Percentiles rank a stretch among this genome's conserved stretches.
These are phyloP conservation scores for Skeletonema potamos DNA, from an alignment of 108 stramenopile species.

Conservation along the genomic window DNA sequence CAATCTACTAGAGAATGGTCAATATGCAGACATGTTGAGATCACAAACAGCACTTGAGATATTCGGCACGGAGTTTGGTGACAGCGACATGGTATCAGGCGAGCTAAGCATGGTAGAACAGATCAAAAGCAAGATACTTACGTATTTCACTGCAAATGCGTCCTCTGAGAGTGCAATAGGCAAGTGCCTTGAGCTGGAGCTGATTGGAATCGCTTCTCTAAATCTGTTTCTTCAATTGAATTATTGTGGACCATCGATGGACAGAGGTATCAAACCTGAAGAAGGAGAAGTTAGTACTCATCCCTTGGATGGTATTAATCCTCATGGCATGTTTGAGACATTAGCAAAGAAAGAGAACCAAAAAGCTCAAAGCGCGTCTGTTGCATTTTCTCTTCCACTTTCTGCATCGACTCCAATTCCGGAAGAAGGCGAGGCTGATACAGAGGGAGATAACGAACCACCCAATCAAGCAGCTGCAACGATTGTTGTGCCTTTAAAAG, in stretches of 20 bases:
- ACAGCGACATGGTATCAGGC: background rate
- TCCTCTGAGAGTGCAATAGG: background rate
- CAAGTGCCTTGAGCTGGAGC: conserved; percentile 60
- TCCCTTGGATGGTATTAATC: conserved; percentile 60
- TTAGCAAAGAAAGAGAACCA: conserved; percentile 23
- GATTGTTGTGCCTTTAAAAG: conserved; percentile 9
- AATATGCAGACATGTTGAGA: conserved; percentile 57
- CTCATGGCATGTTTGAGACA: conserved; percentile 57
- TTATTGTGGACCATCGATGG: conserved; percentile 79
- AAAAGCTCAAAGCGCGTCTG: background rate
- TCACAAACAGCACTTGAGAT: conserved; percentile 35
- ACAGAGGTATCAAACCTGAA: conserved; percentile 32
- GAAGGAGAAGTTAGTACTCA: conserved; percentile 6
- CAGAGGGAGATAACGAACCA: conserved; percentile 7
- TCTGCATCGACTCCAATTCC: background rate
- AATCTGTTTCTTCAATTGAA: conserved; percentile 85
- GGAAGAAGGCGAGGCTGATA: conserved; percentile 2
- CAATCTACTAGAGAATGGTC: conserved; percentile 42
- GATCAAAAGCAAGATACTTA: conserved; percentile 38
- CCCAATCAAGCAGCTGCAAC: conserved; percentile 4
- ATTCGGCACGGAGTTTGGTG: conserved; percentile 17
- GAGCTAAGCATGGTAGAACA: conserved; percentile 28
- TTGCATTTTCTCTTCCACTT: background rate
- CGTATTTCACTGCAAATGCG: conserved; percentile 23
- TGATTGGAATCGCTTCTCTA: conserved; percentile 72